Conservation (phyloP, 768 basidiomycete genomes). For the Hygrophorus russula region DNA sequence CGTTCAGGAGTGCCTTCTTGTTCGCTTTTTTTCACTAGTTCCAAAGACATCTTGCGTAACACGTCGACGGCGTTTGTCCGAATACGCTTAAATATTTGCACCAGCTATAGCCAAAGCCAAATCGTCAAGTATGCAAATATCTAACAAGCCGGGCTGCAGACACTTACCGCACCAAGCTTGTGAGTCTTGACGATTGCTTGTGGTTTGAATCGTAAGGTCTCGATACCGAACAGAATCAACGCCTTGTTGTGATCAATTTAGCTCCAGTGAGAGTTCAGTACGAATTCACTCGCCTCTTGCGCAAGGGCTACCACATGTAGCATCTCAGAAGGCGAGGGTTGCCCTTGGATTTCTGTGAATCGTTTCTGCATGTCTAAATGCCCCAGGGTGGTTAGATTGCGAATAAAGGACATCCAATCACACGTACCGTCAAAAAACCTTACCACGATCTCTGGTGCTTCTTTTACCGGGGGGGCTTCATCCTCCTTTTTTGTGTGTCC, state of each 20-base stretch:
- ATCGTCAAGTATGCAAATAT: background rate
- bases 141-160: background rate
- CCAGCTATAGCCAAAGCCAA: conserved; percentile 33
- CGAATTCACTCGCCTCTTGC: conserved; percentile 46
- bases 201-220: conserved; percentile 64
- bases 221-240: conserved; percentile 58
- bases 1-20: conserved; percentile 38
- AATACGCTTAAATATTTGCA: conserved; percentile 52
- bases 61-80: conserved; percentile 38
- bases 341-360: conserved; percentile 32
- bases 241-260: conserved; percentile 34
- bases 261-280: background rate
- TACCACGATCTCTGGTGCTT: conserved; percentile 43
- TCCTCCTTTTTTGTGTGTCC: conserved; percentile 57
- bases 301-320: conserved; percentile 64
- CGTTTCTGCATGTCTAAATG: conserved; percentile 41
- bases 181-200: conserved; percentile 58
- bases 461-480: conserved; percentile 53
- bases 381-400: conserved; percentile 1
- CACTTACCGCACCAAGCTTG: conserved; percentile 61
- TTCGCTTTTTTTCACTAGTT: conserved; percentile 40
- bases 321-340: conserved; percentile 37
- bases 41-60: conserved; percentile 47
- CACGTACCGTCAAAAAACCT: conserved; percentile 53
- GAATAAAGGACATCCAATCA: background rate